A percentile compares a stretch with the other conserved stretches of the same genome.
phyloP scores from a whole-genome alignment of 2,329 filamentous ascomycete genomes.

The Thielaviopsis punctulata region DNA sequence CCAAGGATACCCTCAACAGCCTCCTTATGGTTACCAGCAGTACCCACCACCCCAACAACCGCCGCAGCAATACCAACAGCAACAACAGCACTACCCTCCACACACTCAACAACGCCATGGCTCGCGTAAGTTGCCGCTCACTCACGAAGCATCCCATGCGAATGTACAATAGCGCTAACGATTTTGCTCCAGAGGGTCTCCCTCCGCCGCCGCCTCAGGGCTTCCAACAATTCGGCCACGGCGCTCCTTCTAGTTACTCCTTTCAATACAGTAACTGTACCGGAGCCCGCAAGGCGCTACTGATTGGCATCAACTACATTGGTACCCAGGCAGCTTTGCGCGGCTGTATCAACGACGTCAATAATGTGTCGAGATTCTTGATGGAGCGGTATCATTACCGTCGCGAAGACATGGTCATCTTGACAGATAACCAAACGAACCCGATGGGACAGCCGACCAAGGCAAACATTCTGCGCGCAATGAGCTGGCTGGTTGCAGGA shows the following conservation, averaged over 20 bases:
- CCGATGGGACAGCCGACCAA: constrained; percentile 39
- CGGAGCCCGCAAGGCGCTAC: constrained; percentile 49
- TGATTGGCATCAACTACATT: constrained; percentile 46
- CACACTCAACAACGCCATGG: background rate
- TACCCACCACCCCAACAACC: constrained; percentile 10
- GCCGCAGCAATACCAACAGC: background rate
- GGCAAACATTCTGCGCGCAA: constrained; percentile 36
- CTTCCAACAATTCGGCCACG: constrained; percentile 59
- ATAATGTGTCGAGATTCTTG: constrained; percentile 40
- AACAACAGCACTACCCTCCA: background rate
- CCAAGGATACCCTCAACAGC: background rate
- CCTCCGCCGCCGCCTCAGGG: constrained; percentile 50
- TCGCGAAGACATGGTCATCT: constrained; percentile 38
- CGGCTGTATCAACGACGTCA: constrained; percentile 44
- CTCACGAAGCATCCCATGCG: too few species aligned
- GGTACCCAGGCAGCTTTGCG: constrained; percentile 37
- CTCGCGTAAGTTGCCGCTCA: background rate
- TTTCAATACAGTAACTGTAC: constrained; percentile 90
- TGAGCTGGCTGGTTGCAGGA: constrained; percentile 42
- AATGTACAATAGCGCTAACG: constrained; percentile 11
- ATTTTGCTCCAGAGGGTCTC: constrained; percentile 18
- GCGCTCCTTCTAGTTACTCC: constrained; percentile 61
- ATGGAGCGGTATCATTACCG: constrained; percentile 37
- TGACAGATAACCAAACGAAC: constrained; percentile 40
- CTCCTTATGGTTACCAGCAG: constrained; percentile 5